Evolutionary conservation across 2,329 filamentous ascomycete genomes (phyloP), one percentile per base, ranked within the genome.

Genomic region (Trichoderma pleuroti): DNA sequence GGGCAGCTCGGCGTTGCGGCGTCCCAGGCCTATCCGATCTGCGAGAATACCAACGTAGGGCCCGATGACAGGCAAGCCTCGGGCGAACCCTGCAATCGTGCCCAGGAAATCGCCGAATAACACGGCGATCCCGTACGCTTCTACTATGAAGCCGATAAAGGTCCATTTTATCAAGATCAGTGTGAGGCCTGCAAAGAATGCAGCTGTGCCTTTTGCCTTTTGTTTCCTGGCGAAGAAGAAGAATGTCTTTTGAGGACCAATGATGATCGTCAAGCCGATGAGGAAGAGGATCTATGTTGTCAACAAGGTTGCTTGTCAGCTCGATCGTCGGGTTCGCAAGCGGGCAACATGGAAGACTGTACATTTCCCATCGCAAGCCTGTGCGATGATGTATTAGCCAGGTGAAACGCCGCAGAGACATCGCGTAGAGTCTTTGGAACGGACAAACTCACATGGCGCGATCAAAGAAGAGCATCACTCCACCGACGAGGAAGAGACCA

Each of bases 291-390:
- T 97, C 93, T 97, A 71, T 24, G 39, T 52, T 11, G 16, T 46
- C 12, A 32, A 11, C 36, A 21, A 10, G 12, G 70, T 60, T 62
- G 60, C 9, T 71, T 70, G 71, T 66, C 67, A 68, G 70, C 64
- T 72, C 71, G 71, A 65, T 74, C 64, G 73, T 70, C 18, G 30
- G 30, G 70, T 63, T 72, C 32, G 49, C 57, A 70, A 49, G 70
- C 30, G 46, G 72, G 32, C 18, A 59, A 30, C 11, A 49, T 24
- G 63, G 57, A 68, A 62, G 70, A 60, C 79, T 85, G 77, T 87
- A 95, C 92, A 79, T 98, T 98, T 84, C 96, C 96, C 96, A 98
- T 98, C 75, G 95, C 95, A 70, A 99, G 90, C 90, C 93, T 96
- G 74, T 9, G 39, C 49, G 69, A 18, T 3, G 56, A 28, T 3